Evolutionary conservation across 139 green algal species (phyloP), one percentile per base, ranked within the genome.

Genomic region (Chlorokybus atmophyticus): DNA sequence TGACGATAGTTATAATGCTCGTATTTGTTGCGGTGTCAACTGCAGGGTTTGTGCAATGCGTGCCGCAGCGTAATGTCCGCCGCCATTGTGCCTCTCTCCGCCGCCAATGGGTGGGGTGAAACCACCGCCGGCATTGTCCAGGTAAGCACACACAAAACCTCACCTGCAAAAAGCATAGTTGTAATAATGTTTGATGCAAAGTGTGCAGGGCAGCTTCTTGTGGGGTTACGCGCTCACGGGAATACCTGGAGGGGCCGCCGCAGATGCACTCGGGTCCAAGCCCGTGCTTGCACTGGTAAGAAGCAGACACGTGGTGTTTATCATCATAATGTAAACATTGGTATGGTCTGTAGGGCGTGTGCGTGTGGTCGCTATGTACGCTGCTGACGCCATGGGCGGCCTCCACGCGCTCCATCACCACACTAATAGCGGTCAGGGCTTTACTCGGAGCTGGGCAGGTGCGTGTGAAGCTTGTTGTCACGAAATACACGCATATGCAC

Each of bases 41-140:
- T n/a, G n/a, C n/a, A n/a, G n/a, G n/a, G n/a, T n/a, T n/a, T 97
- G n/a, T 97, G 89, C 75, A 97, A 96, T 75, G 90, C 94, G 78
- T 87, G 95, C 73, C 75, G 88, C 27, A 92, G 94, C 42, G 93
- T 83, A 60, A 84, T 97, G 67, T 82, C 72, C 40, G 81, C 96
- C 1, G 89, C 88, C 59, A 90, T 97, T 63, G 41, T 97, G 29
- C 89, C 89, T 1, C 83, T 97, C 39, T 64, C 86, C 3, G 40
- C 64, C 10, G 79, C 88, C 62, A 81, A 95, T 60, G 87, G 80
- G 0, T 97, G 90, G 87, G 24, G 17, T 7, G 29, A 47, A n/a
- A 26, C 24, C 31, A 44, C 55, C 19, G 79, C 90, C 66, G 87
- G 86, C 29, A 58, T 95, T 3, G 75, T 96, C 21, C 69, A n/a